These are phyloP conservation scores for Debaryomyces castellii DNA, from an alignment of 805 yeast species.

Conservation along the genomic window DNA sequence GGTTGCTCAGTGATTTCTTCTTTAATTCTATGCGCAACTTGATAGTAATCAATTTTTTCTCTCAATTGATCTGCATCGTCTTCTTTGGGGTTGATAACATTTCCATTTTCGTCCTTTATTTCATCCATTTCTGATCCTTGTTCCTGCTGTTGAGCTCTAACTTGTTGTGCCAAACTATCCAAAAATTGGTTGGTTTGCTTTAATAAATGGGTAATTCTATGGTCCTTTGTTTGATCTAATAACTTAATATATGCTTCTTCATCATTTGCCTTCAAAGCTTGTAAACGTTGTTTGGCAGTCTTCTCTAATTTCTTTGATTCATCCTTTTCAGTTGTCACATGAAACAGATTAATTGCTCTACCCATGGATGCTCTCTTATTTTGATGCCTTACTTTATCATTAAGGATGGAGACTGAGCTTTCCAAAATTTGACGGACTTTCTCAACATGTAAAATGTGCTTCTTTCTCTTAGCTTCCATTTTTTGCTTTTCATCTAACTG, in stretches of 20 bases:
- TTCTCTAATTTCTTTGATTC: slow-evolving; percentile 73
- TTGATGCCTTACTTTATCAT: slow-evolving; percentile 17
- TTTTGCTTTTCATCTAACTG: slow-evolving; percentile 72
- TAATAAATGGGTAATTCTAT: slow-evolving; percentile 79
- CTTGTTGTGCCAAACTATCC: slow-evolving; percentile 77
- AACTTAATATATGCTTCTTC: slow-evolving; percentile 85
- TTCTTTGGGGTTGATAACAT: slow-evolving; percentile 20
- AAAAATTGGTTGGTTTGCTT: slow-evolving; percentile 77
- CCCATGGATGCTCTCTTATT: slow-evolving; percentile 23
- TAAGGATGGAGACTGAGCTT: slow-evolving; percentile 22
- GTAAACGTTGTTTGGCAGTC: slow-evolving; percentile 85
- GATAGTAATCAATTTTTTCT: slow-evolving; percentile 75
- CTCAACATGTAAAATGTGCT: slow-evolving; percentile 49
- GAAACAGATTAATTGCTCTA: slow-evolving; percentile 46
- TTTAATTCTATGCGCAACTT: slow-evolving; percentile 74
- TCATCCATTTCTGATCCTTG: slow-evolving; percentile 26
- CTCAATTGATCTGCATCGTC: slow-evolving; percentile 51
- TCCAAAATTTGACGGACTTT: slow-evolving; percentile 40
- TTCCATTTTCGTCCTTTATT: slow-evolving; percentile 20
- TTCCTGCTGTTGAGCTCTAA: slow-evolving; percentile 70
- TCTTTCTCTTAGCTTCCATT: slow-evolving; percentile 50
- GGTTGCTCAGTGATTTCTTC: slow-evolving; percentile 72
- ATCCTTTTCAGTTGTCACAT: slow-evolving; percentile 64
- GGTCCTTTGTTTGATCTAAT: slow-evolving; percentile 83
- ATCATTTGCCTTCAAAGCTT: slow-evolving; percentile 82